These are phyloP conservation scores for Reticulascus tulasneorum DNA, from an alignment of 2,329 filamentous ascomycete genomes.

Conservation along the genomic window DNA sequence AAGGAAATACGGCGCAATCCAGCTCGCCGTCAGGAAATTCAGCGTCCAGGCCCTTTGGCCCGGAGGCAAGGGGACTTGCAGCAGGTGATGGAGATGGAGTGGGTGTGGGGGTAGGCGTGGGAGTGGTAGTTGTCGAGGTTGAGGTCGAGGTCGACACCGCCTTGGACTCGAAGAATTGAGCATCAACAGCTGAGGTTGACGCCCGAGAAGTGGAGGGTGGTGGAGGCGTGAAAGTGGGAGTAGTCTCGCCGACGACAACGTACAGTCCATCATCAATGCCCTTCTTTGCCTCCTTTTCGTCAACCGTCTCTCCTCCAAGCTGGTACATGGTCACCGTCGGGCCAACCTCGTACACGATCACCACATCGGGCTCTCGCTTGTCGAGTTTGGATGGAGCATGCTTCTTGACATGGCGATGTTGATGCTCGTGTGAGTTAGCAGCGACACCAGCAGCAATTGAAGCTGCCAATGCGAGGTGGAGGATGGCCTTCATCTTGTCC, in stretches of 20 bases:
- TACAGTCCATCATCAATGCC: conserved; percentile 71
- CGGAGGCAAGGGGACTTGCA: conserved; percentile 19
- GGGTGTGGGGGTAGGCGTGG: conserved; percentile 12
- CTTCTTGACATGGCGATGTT: conserved; percentile 55
- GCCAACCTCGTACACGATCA: conserved; percentile 53
- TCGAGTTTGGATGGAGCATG: conserved; percentile 43
- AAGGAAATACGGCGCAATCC: conserved; percentile 70
- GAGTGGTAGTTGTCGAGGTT: conserved; percentile 21
- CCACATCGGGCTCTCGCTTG: conserved; percentile 41
- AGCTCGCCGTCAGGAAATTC: conserved; percentile 74
- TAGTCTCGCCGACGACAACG: conserved; percentile 58
- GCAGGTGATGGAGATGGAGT: conserved; percentile 18
- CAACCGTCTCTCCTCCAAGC: conserved; percentile 61
- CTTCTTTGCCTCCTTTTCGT: conserved; percentile 60
- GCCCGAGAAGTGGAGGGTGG: conserved; percentile 31
- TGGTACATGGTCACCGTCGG: conserved; percentile 69
- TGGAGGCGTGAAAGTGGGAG: conserved; percentile 47
- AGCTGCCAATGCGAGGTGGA: conserved; percentile 48
- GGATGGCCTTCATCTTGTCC: conserved; percentile 43
- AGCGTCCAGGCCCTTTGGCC: conserved; percentile 52
- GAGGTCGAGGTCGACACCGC: conserved; percentile 25
- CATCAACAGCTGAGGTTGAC: conserved; percentile 30
- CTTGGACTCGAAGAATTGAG: conserved; percentile 49
- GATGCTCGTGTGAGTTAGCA: conserved; percentile 58
- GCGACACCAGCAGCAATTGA: conserved; percentile 47